A percentile compares a stretch with the other conserved stretches of the same genome.
These are phyloP conservation scores for Allium fistulosum DNA, from an alignment of 106 monocot genomes.

Conservation along the genomic window DNA sequence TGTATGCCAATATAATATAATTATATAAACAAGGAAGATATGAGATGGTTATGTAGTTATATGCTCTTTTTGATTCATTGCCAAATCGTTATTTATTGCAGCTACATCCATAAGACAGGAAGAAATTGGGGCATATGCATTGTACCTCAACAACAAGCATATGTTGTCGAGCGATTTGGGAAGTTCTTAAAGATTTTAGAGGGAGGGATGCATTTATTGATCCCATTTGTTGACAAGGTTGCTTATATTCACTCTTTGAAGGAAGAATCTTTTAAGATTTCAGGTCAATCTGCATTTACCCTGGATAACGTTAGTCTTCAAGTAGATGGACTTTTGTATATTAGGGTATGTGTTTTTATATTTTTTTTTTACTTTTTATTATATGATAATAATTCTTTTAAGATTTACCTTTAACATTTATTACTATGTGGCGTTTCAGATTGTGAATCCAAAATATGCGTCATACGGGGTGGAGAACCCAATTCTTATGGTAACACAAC, in stretches of 20 bases:
- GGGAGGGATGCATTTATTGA: conserved; percentile 59
- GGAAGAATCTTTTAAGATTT: conserved; percentile 89
- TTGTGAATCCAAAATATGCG: conserved; percentile 81
- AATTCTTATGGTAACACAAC: conserved; percentile 69
- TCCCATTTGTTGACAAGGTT: conserved; percentile 71
- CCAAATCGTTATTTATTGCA: too few relatives aligned
- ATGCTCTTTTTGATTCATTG: too few relatives aligned
- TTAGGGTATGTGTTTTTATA: conserved; percentile 32
- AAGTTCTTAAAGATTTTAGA: conserved; percentile 62
- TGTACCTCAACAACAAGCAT: conserved; percentile 75
- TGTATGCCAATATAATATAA: too few relatives aligned
- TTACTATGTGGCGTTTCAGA: conserved; percentile 20
- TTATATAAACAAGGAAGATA: too few relatives aligned
- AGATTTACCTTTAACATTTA: neutral
- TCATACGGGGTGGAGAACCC: conserved; percentile 96
- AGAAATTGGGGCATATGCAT: conserved; percentile 66
- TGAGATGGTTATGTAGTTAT: too few relatives aligned
- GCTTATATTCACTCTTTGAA: conserved; percentile 97
- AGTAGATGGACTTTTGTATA: conserved; percentile 83
- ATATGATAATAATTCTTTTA: neutral
- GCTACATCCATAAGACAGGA: too few relatives aligned
- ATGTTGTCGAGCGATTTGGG: conserved; percentile 61
- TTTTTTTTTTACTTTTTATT: neutral
- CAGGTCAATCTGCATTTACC: conserved; percentile 86
- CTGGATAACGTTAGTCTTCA: conserved; percentile 94